Evolutionary conservation across 805 yeast genomes (phyloP), one percentile per base, ranked within the genome.

Genomic region (Wickerhamomyces canadensis): DNA sequence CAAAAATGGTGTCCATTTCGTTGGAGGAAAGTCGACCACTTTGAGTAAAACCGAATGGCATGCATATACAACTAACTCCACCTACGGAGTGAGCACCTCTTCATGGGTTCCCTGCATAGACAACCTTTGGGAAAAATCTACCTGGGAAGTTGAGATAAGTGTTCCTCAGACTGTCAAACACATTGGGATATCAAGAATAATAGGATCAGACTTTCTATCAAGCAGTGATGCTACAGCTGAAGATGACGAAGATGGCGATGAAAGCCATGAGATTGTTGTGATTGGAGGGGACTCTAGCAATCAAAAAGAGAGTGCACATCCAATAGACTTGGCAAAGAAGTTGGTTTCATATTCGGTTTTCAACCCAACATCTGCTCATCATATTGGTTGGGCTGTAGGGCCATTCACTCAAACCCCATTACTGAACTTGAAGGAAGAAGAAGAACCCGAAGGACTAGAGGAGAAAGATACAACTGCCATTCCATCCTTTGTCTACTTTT

Each of bases 31-130:
- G 10, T 65, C 70, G 33, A 65, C 79, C 2, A 66, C 47, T 7
- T 36, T 60, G 15, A 51, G 52, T 19, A 68, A 44, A 56, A 68
- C 40, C 25, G 61, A 64, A 33, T 87, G 96, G 95, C 93, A 82
- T 52, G 94, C 86, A 2, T 88, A 84, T 58, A 91, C 98, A 0
- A 68, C 76, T 2, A 89, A 91, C 52, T 70, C 85, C 5, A 88
- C 86, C 21, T 61, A 80, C 31, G 86, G 87, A 14, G 70, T 83
- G 4, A 76, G 93, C 13, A 84, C 98, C 0, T 85, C 96, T 3
- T 82, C 88, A n/a, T 93, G 99, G 99, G 84, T 93, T 34, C 99
- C 99, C 0, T 93, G 98, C 55, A 72, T 93, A 6, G 97, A 93
- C 46, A 84, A 82, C 31, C 58, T 88, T 23, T 82, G 89, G 74